phyloP scores from a whole-genome alignment of 345 rosid species.

The Eucalyptus tenuipes region DNA sequence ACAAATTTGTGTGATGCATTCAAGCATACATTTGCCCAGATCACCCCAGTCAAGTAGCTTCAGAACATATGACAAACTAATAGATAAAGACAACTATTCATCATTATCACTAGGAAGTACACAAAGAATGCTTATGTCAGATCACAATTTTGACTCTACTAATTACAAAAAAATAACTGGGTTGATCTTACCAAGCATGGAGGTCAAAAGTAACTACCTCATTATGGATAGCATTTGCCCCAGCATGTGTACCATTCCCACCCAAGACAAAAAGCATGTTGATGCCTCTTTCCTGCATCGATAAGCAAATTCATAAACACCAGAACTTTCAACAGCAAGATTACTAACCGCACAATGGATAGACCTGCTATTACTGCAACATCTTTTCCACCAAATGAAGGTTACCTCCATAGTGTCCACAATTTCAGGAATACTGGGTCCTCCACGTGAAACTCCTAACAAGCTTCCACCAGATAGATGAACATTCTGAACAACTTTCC shows the following conservation, averaged over 20 bases:
- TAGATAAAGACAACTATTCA: not conserved
- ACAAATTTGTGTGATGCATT: not conserved
- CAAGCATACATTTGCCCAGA: not conserved
- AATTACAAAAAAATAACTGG: not conserved
- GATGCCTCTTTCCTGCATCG: conserved; percentile 78
- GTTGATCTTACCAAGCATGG: not conserved
- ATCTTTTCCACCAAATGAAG: not conserved
- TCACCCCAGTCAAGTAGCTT: not conserved
- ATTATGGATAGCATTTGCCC: conserved; percentile 90
- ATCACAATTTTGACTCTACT: not conserved
- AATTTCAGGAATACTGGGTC: conserved; percentile 58
- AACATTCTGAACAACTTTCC: conserved; percentile 91
- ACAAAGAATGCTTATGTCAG: not conserved
- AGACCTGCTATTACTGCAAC: not conserved
- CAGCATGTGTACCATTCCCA: conserved; percentile 98
- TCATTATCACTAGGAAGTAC: not conserved
- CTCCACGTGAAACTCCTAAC: conserved; percentile 94
- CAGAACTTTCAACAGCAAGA: not conserved
- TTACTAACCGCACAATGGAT: not conserved
- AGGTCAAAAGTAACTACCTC: conserved; percentile 38
- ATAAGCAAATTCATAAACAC: not conserved
- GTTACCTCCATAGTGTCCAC: conserved; percentile 76
- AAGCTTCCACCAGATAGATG: conserved; percentile 99
- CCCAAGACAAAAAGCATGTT: conserved; percentile 99
- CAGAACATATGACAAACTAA: not conserved